Percentiles rank a stretch among this genome's conserved stretches.
These are phyloP conservation scores for Colletotrichum euphorbiae DNA, from an alignment of 2,329 filamentous ascomycete species.

Conservation along the genomic window DNA sequence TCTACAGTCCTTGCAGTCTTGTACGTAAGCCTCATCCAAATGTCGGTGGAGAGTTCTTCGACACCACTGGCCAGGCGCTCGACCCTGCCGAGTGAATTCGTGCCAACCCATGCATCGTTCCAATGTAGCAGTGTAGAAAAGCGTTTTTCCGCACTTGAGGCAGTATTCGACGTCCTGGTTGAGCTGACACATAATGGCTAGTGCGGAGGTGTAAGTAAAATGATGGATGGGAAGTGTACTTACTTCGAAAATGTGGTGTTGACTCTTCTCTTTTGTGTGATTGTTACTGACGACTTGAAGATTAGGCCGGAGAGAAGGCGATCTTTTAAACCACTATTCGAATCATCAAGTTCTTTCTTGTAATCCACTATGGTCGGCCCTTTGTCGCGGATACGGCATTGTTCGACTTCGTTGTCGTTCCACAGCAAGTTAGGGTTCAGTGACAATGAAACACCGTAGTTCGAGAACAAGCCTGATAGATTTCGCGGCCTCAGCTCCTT, in stretches of 20 bases:
- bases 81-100: background rate
- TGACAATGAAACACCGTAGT: too few relatives aligned
- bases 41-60: constrained; percentile 2
- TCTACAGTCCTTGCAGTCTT: background rate
- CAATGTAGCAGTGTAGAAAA: background rate
- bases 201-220: background rate
- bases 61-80: background rate
- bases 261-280: too few relatives aligned
- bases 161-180: constrained; percentile 2
- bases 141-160: background rate
- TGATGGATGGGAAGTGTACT: background rate
- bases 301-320: background rate
- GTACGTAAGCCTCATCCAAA: background rate
- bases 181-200: background rate
- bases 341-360: too few relatives aligned
- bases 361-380: too few relatives aligned
- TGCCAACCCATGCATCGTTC: constrained; percentile 3
- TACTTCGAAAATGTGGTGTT: background rate
- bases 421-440: too few relatives aligned
- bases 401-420: too few relatives aligned
- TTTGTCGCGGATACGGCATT: too few relatives aligned
- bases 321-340: background rate
- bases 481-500: too few relatives aligned
- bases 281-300: background rate
- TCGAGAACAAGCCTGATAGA: too few relatives aligned